phyloP scores from a whole-genome alignment of 2,329 filamentous ascomycete species.

The Penicillium aurantiogriseum region DNA sequence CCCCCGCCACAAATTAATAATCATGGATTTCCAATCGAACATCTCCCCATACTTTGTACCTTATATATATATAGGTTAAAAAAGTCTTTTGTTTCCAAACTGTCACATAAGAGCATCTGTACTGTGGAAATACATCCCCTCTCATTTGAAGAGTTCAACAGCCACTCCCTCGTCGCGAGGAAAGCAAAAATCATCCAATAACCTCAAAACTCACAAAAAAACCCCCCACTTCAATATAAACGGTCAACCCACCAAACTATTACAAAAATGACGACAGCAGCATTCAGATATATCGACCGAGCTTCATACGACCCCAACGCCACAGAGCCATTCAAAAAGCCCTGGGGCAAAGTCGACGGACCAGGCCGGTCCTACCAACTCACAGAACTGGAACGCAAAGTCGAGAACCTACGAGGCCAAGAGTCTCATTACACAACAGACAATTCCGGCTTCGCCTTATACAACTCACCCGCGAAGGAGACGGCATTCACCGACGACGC shows the following conservation, averaged over 20 bases:
- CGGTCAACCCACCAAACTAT: background rate
- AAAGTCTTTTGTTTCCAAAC: background rate
- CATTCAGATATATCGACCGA: constrained; percentile 62
- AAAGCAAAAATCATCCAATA: background rate
- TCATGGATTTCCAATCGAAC: background rate
- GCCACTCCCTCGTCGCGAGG: background rate
- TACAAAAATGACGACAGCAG: constrained; percentile 55
- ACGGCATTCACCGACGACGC: constrained; percentile 57
- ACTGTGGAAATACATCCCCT: background rate
- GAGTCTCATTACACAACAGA: constrained; percentile 56
- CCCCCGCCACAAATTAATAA: background rate
- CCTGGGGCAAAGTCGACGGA: constrained; percentile 66
- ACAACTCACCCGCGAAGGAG: constrained; percentile 53
- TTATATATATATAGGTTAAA: background rate
- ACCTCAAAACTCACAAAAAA: background rate
- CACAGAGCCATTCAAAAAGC: constrained; percentile 44
- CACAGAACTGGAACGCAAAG: constrained; percentile 47
- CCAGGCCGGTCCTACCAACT: constrained; percentile 56
- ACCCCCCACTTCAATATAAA: background rate
- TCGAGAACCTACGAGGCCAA: constrained; percentile 56
- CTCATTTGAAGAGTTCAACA: background rate
- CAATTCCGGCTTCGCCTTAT: constrained; percentile 59
- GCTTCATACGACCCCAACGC: constrained; percentile 44
- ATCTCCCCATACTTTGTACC: background rate
- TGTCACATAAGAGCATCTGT: background rate